phyloP scores from a whole-genome alignment of 352 stramenopile species.

The Phytophthora ramorum region DNA sequence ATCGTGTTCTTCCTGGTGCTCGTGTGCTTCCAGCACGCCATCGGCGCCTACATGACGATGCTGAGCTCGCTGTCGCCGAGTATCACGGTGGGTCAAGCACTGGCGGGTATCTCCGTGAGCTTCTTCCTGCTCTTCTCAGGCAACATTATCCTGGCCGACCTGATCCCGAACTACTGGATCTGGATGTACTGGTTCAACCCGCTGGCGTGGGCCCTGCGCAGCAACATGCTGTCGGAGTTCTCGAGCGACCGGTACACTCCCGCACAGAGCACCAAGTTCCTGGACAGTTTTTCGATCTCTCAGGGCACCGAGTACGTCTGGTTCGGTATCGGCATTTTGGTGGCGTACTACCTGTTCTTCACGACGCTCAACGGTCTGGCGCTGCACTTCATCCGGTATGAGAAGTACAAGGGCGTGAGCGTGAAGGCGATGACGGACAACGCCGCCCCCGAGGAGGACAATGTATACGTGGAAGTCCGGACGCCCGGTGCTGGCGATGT shows the following conservation, averaged over 20 bases:
- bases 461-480: conserved; percentile 48
- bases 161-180: conserved; percentile 78
- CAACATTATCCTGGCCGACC: conserved; percentile 71
- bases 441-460: conserved; percentile 3
- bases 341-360: conserved; percentile 67
- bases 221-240: conserved; percentile 69
- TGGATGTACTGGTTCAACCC: conserved; percentile 85
- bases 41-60: conserved; percentile 70
- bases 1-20: conserved; percentile 83
- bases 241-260: conserved; percentile 37
- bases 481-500: conserved; percentile 21
- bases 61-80: conserved; percentile 59
- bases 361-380: conserved; percentile 52
- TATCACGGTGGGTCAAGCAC: conserved; percentile 55
- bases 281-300: conserved; percentile 48
- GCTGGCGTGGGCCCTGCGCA: conserved; percentile 59
- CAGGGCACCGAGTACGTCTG: conserved; percentile 57
- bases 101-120: conserved; percentile 56
- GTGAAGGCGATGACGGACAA: conserved; percentile 44
- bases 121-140: conserved; percentile 79
- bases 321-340: conserved; percentile 49
- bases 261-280: conserved; percentile 8
- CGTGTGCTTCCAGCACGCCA: conserved; percentile 78
- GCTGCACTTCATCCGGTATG: conserved; percentile 63
- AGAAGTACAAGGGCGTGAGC: conserved; percentile 41